A percentile compares a stretch with the other conserved stretches of the same genome.
Conservation (phyloP, 257 asterid species). For the Ligustrum vulgare region DNA sequence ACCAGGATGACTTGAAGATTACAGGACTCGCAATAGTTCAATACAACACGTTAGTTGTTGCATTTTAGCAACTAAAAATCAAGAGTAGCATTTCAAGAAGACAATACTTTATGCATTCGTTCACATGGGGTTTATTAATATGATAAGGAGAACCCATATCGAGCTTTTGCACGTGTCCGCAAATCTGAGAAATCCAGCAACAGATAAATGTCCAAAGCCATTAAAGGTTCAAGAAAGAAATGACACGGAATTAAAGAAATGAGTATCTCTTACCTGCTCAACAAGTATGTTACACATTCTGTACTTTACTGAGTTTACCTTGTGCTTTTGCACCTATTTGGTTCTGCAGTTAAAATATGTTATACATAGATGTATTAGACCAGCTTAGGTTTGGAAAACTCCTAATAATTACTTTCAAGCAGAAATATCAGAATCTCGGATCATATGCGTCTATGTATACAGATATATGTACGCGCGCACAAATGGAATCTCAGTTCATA, state of each 20-base stretch:
- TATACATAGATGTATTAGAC: background rate
- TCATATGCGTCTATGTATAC: background rate
- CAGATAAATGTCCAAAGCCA: background rate
- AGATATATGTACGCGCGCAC: too few species aligned
- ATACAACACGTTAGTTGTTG: constrained; percentile 19
- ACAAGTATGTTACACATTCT: constrained; percentile 32
- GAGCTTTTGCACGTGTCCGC: constrained; percentile 15
- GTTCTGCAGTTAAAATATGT: constrained; percentile 27
- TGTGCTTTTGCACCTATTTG: constrained; percentile 34
- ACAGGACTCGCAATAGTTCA: background rate
- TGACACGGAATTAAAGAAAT: background rate
- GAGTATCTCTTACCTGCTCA: constrained; percentile 27
- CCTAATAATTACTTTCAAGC: too few species aligned
- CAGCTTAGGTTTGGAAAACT: background rate
- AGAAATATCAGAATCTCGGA: background rate
- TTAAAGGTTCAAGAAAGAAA: constrained; percentile 5
- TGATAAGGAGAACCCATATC: constrained; percentile 8
- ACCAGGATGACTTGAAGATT: background rate
- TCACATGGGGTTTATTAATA: background rate
- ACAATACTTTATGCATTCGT: constrained; percentile 5
- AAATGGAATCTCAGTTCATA: too few species aligned
- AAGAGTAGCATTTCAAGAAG: constrained; percentile 19
- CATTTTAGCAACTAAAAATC: constrained; percentile 24
- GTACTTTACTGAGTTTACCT: constrained; percentile 37
- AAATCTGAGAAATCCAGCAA: background rate